Base-by-base conservation (phyloP, 305 asterid species). In the Solanum chacoense region DNA sequence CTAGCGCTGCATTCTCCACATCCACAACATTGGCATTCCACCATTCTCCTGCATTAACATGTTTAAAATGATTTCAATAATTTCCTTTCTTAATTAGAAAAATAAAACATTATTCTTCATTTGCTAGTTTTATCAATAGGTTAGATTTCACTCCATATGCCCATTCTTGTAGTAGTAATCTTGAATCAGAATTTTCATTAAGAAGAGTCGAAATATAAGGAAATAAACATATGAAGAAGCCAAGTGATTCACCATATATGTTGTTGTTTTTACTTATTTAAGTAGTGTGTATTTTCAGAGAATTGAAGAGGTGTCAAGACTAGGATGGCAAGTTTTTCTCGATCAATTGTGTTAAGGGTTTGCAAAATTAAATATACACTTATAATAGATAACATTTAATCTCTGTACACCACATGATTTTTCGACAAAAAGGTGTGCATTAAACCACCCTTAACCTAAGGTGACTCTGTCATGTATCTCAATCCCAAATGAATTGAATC, bases 21-120 rank as follows among this genome's bases (percentile, higher is more conserved):
- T 88, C 89, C 38, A 88, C 86, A 50, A 78, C 78, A 78, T 88
- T 78, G n/a, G 87, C 89, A 37, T 88, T 88, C 89, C 89, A 88
- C 89, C 89, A 88, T 79, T 88, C 89, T 18, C 89, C 87, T 84
- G 32, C 87, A 84, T 50, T 84, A 18, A 84, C 31, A 84, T 69
- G 18, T 26, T 26, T 6, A 24, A 67, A 67, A 5, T 11, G 0
- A 5, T 67, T 67, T 67, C 74, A 59, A 20, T 59, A 7, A 7
- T 59, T 20, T 59, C 14, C 31, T 26, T 11, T 26, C 75, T n/a
- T 65, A 65, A 65, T 65, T 65, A n/a, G 31, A 63, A 63, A 22
- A 3, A 22, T 8, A 8, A 1, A 65, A 65, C 29, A 1, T 63
- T 9, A n/a, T n/a, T 26, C 65, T 78, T 78, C 34, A 12, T 24